Percentiles rank a stretch among this genome's conserved stretches.
Conservation (phyloP, 805 yeast genomes). For the Kluyveromyces lactis region DNA sequence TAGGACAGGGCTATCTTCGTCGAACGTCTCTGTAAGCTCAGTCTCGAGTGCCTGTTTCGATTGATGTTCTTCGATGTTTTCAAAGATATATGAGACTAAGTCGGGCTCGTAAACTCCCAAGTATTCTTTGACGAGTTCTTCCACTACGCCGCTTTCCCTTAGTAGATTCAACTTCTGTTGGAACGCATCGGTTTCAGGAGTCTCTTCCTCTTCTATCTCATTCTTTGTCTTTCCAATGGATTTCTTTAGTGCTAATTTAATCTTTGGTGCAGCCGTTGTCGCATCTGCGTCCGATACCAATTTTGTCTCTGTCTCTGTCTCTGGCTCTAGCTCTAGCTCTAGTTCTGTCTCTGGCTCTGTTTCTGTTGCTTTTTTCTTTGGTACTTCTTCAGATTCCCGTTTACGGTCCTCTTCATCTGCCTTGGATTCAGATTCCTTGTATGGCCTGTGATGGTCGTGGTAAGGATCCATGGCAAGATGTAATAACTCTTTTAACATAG, state of each 20-base stretch:
- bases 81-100: conserved; percentile 25
- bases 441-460: conserved; percentile 22
- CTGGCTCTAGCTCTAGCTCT: neutral
- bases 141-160: conserved; percentile 16
- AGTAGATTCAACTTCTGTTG: conserved; percentile 10
- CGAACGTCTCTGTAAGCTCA: conserved; percentile 27
- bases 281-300: neutral
- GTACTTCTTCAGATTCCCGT: conserved; percentile 6
- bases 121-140: conserved; percentile 25
- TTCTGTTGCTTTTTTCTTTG: neutral
- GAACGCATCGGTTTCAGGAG: neutral
- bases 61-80: conserved; percentile 20
- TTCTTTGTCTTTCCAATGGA: neutral
- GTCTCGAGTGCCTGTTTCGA: conserved; percentile 15
- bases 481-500: conserved; percentile 18
- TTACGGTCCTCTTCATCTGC: conserved; percentile 7
- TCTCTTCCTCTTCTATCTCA: conserved; percentile 2
- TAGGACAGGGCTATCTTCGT: conserved; percentile 24
- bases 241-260: conserved; percentile 18
- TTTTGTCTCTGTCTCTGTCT: neutral
- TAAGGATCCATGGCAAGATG: conserved; percentile 18
- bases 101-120: conserved; percentile 28
- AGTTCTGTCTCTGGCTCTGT: neutral
- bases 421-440: conserved; percentile 17
- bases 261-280: conserved; percentile 10